phyloP scores from a whole-genome alignment of 768 basidiomycete species.

The Mycena filopes region DNA sequence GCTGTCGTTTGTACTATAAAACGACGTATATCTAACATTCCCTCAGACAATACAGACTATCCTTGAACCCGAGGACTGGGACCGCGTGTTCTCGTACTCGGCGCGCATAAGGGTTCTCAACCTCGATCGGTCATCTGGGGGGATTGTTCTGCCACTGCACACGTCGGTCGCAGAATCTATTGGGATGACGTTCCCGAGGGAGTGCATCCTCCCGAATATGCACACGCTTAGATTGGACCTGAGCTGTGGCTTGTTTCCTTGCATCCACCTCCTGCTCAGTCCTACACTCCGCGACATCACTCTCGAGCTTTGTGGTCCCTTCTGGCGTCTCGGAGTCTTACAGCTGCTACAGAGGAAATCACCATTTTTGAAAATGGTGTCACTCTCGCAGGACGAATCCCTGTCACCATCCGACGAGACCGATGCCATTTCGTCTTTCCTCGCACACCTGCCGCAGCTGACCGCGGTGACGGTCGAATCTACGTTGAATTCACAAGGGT shows the following conservation, averaged over 20 bases:
- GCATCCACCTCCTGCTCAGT: constrained; percentile 8
- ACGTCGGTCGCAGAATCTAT: constrained; percentile 4
- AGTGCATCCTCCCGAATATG: constrained; percentile 8
- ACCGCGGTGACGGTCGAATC: background rate
- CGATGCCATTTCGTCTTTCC: constrained; percentile 7
- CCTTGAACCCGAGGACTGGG: constrained; percentile 3
- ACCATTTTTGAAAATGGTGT: too few species aligned
- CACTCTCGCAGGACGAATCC: background rate
- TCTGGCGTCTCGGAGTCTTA: too few species aligned
- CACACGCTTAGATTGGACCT: constrained; percentile 1
- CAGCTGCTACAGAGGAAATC: too few species aligned
- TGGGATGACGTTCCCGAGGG: constrained; percentile 7
- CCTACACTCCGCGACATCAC: constrained; percentile 2
- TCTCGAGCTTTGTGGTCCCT: background rate
- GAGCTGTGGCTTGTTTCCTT: background rate
- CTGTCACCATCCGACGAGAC: background rate
- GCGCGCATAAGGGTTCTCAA: constrained; percentile 3
- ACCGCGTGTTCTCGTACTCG: constrained; percentile 3
- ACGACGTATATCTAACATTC: too few species aligned
- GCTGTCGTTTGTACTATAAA: too few species aligned
- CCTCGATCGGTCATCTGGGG: background rate
- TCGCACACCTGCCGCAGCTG: constrained; percentile 7
- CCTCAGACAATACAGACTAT: too few species aligned
- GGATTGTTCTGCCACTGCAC: background rate
- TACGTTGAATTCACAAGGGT: constrained; percentile 4